Evolutionary conservation across 345 rosid species (phyloP), one percentile per base, ranked within the genome.

Genomic region (Aegle marmelos): DNA sequence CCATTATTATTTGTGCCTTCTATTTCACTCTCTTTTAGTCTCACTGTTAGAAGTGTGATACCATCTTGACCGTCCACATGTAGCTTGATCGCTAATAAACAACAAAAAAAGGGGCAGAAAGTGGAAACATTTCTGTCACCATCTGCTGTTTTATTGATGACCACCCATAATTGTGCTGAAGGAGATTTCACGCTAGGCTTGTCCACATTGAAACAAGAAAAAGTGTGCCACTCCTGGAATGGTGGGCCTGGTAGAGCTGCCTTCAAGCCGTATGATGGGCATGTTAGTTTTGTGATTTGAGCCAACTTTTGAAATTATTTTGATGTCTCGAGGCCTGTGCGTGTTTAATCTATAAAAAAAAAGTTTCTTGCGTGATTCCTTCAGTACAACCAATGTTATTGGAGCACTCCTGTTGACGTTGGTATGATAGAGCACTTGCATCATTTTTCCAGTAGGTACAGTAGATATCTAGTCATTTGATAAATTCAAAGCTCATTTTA

Each of bases 261-360:
- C 28, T 50, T 22, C 30, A 31, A 53, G 61, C 62, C 62, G n/a
- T n/a, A 50, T 6, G 21, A 14, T n/a, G 34, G 34, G 36, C 50
- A 53, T 0, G 37, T 5, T 6, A 24, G 16, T 34, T 37, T 66
- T 56, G 28, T 67, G 27, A 67, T 76, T 67, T 10, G 79, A 66
- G 73, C 79, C 53, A 34, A 56, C 36, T 76, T 66, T 76, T 65
- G 34, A 64, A 75, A 22, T 7, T 64, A 7, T 45, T 48, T 24
- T 34, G 45, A 41, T 74, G 30, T 63, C 77, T 74, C 60, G 77
- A 74, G 70, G 21, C 14, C 24, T 54, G 79, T 65, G 79, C 72
- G 1, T 66, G 72, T 66, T 31, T 30, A 6, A 39, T 66, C 63
- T 28, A n/a, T n/a, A n/a, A n/a, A 39, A 37, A 11, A 39, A 37